Percentiles rank a stretch among this genome's conserved stretches.
These are phyloP conservation scores for Leccinum colubrinum DNA, from an alignment of 1,284 basidiomycete genomes.

Conservation along the genomic window DNA sequence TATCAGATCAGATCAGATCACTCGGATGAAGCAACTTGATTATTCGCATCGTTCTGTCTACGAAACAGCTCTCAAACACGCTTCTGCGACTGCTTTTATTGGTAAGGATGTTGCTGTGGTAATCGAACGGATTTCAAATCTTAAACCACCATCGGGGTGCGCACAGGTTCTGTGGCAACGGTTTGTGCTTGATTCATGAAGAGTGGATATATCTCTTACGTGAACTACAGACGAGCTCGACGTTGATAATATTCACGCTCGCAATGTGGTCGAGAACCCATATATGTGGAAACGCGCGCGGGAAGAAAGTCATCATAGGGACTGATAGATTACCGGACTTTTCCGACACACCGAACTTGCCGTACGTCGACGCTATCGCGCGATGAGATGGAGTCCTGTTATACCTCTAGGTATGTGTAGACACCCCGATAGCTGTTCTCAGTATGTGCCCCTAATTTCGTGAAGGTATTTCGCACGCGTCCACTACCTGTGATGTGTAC, in stretches of 20 bases:
- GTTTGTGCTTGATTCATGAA: slow-evolving; percentile 1
- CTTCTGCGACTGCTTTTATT: slow-evolving; percentile 7
- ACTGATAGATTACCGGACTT: too few relatives aligned
- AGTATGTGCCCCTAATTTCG: not conserved
- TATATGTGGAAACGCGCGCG: slow-evolving; percentile 33
- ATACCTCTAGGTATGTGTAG: not conserved
- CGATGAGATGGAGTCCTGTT: slow-evolving; percentile 27
- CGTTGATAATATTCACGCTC: slow-evolving; percentile 26
- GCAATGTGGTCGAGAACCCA: slow-evolving; percentile 33
- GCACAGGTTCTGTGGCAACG: slow-evolving; percentile 12
- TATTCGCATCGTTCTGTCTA: not conserved
- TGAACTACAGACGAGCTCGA: slow-evolving; percentile 9
- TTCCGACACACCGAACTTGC: too few relatives aligned
- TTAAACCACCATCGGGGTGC: not conserved
- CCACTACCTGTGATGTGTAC: not conserved
- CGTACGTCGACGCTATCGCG: slow-evolving; percentile 24
- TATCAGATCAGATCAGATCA: slow-evolving; percentile 10
- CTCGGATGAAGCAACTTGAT: slow-evolving; percentile 8
- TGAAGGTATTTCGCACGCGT: slow-evolving; percentile 12
- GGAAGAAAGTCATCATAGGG: slow-evolving; percentile 21
- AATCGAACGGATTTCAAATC: too few relatives aligned
- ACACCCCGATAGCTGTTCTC: not conserved
- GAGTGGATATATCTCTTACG: not conserved
- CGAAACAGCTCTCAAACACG: slow-evolving; percentile 8
- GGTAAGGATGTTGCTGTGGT: slow-evolving; percentile 2